phyloP scores from a whole-genome alignment of 331 rosid genomes.

The Malus hybrid region DNA sequence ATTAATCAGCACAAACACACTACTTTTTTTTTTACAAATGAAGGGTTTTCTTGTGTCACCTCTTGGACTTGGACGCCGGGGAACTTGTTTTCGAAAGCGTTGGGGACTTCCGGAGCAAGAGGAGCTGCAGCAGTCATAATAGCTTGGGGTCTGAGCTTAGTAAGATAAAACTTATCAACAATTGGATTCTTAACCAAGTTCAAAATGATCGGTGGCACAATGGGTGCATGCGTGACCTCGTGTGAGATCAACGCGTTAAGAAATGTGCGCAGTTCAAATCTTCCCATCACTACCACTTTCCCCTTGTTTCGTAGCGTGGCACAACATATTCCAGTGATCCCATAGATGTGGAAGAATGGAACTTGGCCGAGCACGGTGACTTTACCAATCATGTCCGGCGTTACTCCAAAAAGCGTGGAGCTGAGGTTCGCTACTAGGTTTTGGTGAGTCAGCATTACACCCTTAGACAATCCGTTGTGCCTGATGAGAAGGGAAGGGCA shows the following conservation, averaged over 20 bases:
- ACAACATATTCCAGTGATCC: constrained; percentile 89
- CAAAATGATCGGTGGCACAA: constrained; percentile 87
- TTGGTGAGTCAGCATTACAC: constrained; percentile 81
- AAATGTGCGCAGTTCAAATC: constrained; percentile 60
- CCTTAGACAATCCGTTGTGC: constrained; percentile 92
- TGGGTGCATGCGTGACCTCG: constrained; percentile 79
- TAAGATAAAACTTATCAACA: constrained; percentile 74
- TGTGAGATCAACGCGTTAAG: constrained; percentile 63
- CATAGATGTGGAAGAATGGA: constrained; percentile 89
- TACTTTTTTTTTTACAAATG: neutral
- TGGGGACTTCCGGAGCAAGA: constrained; percentile 74
- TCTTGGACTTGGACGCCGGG: constrained; percentile 75
- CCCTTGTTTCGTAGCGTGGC: constrained; percentile 77
- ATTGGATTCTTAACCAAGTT: constrained; percentile 72
- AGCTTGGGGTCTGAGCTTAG: constrained; percentile 70
- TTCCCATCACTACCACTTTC: constrained; percentile 82
- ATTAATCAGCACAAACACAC: neutral
- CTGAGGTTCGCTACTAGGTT: constrained; percentile 81
- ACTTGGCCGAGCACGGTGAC: constrained; percentile 71
- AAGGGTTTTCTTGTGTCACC: constrained; percentile 14
- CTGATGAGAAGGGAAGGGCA: constrained; percentile 94
- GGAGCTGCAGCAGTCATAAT: constrained; percentile 91
- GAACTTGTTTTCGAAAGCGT: constrained; percentile 65
- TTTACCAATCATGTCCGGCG: constrained; percentile 48
- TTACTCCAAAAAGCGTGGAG: constrained; percentile 64